Conservation (phyloP, 192 early-diverging fungal genomes). For the Coemansia biformis region DNA sequence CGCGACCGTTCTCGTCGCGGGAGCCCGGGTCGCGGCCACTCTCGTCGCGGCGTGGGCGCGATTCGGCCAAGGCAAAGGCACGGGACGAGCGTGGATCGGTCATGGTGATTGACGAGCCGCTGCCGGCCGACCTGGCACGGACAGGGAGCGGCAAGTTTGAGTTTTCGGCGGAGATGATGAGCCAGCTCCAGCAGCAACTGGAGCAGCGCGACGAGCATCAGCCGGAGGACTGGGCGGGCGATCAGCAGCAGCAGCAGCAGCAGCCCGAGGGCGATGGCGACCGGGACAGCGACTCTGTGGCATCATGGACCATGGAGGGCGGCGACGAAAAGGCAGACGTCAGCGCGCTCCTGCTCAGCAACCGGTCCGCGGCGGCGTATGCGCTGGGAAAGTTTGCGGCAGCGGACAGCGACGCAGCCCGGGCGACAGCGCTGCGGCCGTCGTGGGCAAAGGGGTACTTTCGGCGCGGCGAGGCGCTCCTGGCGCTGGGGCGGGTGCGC, state of each 20-base stretch:
- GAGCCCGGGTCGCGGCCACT: no score
- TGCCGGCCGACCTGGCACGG: constrained; percentile 25
- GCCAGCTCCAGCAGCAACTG: constrained; percentile 12
- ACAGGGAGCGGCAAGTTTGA: constrained; percentile 27
- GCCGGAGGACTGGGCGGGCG: no score
- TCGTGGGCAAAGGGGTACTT: constrained; percentile 59
- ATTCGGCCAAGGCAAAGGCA: not conserved
- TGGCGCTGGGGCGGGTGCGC: constrained; percentile 49
- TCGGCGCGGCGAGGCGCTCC: constrained; percentile 55
- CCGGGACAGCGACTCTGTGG: not conserved
- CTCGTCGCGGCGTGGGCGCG: no score
- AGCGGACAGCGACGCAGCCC: constrained; percentile 28
- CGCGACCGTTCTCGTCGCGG: no score
- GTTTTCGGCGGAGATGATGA: constrained; percentile 34
- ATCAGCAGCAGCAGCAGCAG: no score
- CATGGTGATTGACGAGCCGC: constrained; percentile 36
- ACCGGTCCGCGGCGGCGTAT: constrained; percentile 37
- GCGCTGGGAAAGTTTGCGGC: constrained; percentile 39
- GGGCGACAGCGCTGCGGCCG: constrained; percentile 22
- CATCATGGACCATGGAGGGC: constrained; percentile 22
- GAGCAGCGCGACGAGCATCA: not conserved
- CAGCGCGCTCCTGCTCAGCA: constrained; percentile 41
- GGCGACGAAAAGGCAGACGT: constrained; percentile 34
- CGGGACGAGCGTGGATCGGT: not conserved
- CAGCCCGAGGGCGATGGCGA: constrained; percentile 4